Percentiles rank a stretch among this genome's conserved stretches.
phyloP scores from a whole-genome alignment of 169 alveolate genomes.

The Plasmodium billcollinsi region DNA sequence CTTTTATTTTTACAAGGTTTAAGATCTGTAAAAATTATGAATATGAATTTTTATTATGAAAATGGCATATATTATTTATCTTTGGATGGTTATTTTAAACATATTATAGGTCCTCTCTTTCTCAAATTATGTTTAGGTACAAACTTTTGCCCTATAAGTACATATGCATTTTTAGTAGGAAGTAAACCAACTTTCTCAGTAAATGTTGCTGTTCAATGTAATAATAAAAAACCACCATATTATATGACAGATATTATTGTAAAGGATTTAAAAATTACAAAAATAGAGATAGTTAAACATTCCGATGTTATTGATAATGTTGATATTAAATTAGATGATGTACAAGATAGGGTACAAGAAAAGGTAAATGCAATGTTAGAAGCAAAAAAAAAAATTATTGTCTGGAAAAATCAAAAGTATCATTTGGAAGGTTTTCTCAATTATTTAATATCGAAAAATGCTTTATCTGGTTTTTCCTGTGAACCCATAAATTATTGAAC shows the following conservation, averaged over 20 bases:
- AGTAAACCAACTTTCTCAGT: slow-evolving; percentile 55
- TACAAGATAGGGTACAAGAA: slow-evolving; percentile 43
- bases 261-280: slow-evolving; percentile 40
- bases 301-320: slow-evolving; percentile 36
- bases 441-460: slow-evolving; percentile 48
- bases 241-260: slow-evolving; percentile 39
- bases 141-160: slow-evolving; percentile 68
- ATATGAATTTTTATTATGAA: slow-evolving; percentile 44
- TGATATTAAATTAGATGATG: slow-evolving; percentile 53
- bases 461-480: slow-evolving; percentile 38
- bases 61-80: slow-evolving; percentile 37
- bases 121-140: slow-evolving; percentile 58
- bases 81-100: slow-evolving; percentile 38
- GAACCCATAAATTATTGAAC: slow-evolving; percentile 10
- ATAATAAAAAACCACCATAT: slow-evolving; percentile 26
- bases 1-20: slow-evolving; percentile 59
- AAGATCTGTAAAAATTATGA: slow-evolving; percentile 31
- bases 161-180: slow-evolving; percentile 56
- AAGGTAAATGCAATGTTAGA: slow-evolving; percentile 55
- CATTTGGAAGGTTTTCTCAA: slow-evolving; percentile 49
- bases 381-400: slow-evolving; percentile 10
- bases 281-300: slow-evolving; percentile 55
- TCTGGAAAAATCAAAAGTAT: slow-evolving; percentile 57
- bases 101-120: slow-evolving; percentile 67
- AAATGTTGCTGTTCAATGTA: slow-evolving; percentile 29